Evolutionary conservation across 306 rosid genomes (phyloP), one percentile per base, ranked within the genome.

Genomic region (Carpinus fangiana): DNA sequence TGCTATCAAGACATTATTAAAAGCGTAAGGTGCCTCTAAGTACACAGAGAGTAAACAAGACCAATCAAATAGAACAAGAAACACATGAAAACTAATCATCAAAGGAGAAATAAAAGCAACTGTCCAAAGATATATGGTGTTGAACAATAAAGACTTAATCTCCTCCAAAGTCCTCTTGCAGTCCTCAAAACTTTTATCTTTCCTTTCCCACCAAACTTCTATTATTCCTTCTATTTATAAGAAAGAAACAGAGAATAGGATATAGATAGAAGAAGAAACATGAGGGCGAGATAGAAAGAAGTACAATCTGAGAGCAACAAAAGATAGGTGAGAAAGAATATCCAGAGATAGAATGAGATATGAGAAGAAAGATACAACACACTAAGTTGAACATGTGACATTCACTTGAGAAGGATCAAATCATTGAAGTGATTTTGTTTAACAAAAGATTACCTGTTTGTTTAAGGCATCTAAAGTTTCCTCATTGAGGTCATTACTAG

Each of bases 401-500:
- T 38, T 66, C 51, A 66, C 72, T n/a, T 38, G 51, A 18, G 51
- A 47, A 67, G 41, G 72, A 48, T 48, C 12, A 48, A 48, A 48
- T 12, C 41, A 21, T 50, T 41, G 69, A 70, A 76, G 8, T 74
- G 71, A 66, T 60, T 46, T 47, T 65, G 62, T 70, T n/a, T 71
- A 41, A 38, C 52, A 31, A 26, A 48, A 13, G 18, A 60, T 79
- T 76, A 90, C 98, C 97, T 94, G 98, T 89, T 94, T 94, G 81
- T 94, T 94, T 85, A 92, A 86, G 81, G 97, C 98, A 86, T 94
- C 98, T 86, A 92, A 80, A 46, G 98, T 94, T 88, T 92, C 98
- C 84, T 94, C 98, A 70, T 94, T 94, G 47, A 94, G 97, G 80
- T 94, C 97, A 85, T 94, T 94, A 83, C 98, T 92, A 72, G 97